Base-by-base conservation (phyloP, 1,284 basidiomycete genomes). In the Ustilago xerochloae region DNA sequence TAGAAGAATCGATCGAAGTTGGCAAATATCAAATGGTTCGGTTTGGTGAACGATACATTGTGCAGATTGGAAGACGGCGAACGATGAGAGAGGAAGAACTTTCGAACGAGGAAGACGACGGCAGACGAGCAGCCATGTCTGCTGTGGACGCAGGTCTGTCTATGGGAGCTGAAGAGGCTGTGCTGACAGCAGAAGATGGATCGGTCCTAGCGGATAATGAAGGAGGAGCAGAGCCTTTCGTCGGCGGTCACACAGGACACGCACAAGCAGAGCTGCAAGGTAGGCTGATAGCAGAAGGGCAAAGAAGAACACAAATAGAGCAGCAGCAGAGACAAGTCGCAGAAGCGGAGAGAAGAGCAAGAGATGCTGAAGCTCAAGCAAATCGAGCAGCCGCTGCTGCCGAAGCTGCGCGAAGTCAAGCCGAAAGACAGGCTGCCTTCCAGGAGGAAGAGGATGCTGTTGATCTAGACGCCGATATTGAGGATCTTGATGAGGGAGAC, bases 21-120 rank as follows among this genome's bases (percentile, higher is more conserved):
- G 68, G 73, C 22, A 78, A 75, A 22, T 64, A 76, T 36, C 68
- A 79, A 18, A 75, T 68, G 38, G 68, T 78, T 4, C 73, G 78
- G 2, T 79, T 77, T 26, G 79, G 79, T 7, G 78, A 81, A 30
- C 63, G 75, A 4, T 75, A 79, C 50, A 79, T 79, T 38, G 79
- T 81, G 3, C 79, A 81, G 71, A 79, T 81, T 26, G 79, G 79
- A 16, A 33, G 75, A 3, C 56, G 71, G 16, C 62, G 79, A 32
- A 81, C 79, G 22, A 66, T 79, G 55, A 51, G 63, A 20, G 79
- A 81, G 24, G 77, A 81, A 43, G 79, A 81, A 47, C 46, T 79
- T 10, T 74, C 69, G 26, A 71, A 75, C 13, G 70, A 76, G n/a
- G 78, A 78, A 36, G 76, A 78, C 48, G 76, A 80, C 4, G 51